These are phyloP conservation scores for maize (Zea mays) DNA, from an alignment of 176 grass and related monocot genomes.

Conservation along the genomic window Zm-B73-REFERENCE-NAM-5.0 NC_050102.1:51310501-51311000, in stretches of 20 bases:
- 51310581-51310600: slow-evolving; percentile 49
- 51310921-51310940: background rate
- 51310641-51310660: slow-evolving; percentile 31
- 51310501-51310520: slow-evolving; percentile 55
- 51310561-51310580: slow-evolving; percentile 8
- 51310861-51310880: slow-evolving; percentile 22
- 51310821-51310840: slow-evolving; percentile 38
- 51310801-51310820: slow-evolving; percentile 22
- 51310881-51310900: slow-evolving; percentile 46
- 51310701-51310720: background rate
- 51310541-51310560: too few species aligned
- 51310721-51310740: background rate
- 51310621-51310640: slow-evolving; percentile 39
- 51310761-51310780: slow-evolving; percentile 6
- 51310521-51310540: background rate
- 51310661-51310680: slow-evolving; percentile 23
- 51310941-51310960: slow-evolving; percentile 30
- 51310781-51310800: slow-evolving; percentile 26
- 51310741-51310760: background rate
- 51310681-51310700: background rate
- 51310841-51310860: slow-evolving; percentile 32
- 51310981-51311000: slow-evolving; percentile 24
- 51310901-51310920: slow-evolving; percentile 44
- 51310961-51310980: slow-evolving; percentile 27
- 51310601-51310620: slow-evolving; percentile 44